These are phyloP conservation scores for Plasmopara viticola DNA, from an alignment of 352 stramenopile genomes.

Conservation along the genomic window DNA sequence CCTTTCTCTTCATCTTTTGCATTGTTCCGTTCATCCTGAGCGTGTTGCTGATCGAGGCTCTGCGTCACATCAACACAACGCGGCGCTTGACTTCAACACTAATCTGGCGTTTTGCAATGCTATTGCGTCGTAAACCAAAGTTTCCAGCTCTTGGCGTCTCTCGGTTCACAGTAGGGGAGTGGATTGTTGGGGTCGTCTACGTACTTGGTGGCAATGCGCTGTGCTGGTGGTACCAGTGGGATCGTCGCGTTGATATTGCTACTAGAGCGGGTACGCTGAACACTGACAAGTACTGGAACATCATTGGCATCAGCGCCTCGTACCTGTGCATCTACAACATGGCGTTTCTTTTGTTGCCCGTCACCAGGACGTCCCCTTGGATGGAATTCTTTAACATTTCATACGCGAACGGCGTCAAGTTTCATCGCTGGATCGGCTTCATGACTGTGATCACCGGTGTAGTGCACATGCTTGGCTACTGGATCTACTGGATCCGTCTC, in stretches of 20 bases:
- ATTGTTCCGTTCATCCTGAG: conserved; percentile 53
- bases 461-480: conserved; percentile 46
- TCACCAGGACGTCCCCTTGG: conserved; percentile 54
- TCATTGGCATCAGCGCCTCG: conserved; percentile 41
- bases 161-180: conserved; percentile 44
- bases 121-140: conserved; percentile 45
- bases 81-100: conserved; percentile 28
- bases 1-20: conserved; percentile 63
- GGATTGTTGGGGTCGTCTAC: conserved; percentile 46
- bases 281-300: conserved; percentile 50
- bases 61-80: conserved; percentile 37
- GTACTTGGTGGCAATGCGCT: conserved; percentile 55
- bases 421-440: conserved; percentile 58
- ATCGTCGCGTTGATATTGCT: conserved; percentile 31
- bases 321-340: conserved; percentile 73
- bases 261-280: conserved; percentile 26
- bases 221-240: conserved; percentile 56
- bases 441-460: conserved; percentile 44
- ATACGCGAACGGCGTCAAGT: conserved; percentile 50
- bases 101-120: conserved; percentile 36
- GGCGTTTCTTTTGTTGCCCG: conserved; percentile 53
- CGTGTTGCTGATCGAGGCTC: conserved; percentile 43
- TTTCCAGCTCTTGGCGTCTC: conserved; percentile 38
- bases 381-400: conserved; percentile 68
- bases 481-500: conserved; percentile 37